Base-by-base conservation (phyloP, 1,284 basidiomycete species). In the Rhodotorula mucilaginosa region DNA sequence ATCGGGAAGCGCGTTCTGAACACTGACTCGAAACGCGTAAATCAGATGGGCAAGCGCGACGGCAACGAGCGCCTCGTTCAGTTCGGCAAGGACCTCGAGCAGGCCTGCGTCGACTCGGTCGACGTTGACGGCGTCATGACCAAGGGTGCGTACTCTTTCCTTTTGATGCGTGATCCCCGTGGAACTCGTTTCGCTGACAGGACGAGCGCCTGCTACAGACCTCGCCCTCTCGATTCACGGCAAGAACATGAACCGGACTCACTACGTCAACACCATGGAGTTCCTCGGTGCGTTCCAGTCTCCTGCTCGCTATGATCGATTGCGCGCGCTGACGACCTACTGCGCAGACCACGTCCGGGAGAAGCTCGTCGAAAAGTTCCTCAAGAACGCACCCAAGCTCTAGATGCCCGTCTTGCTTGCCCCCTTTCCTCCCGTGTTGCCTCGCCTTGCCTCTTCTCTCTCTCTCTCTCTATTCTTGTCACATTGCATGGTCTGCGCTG, bases 171-270 rank as follows among this genome's bases (percentile, higher is more conserved):
- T 3, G 2, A 23, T 52, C 51, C 34, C 6, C 6, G 51, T 12
- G 58, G 13, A 18, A 21, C 3, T 18, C 39, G 26, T 58, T 3
- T 21, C n/a, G n/a, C 16, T 5, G 6, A 13, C 29, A 15, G 5
- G 15, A 13, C 5, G 12, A 15, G n/a, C 46, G 5, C n/a, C n/a
- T 26, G 4, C 29, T 10, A 10, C 61, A 63, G 62, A 99, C 84
- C 84, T 99, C 62, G 96, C 96, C 34, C 85, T 98, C 48, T 90
- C 93, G 19, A 97, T 98, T 80, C 90, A 98, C 80, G 96, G 96
- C n/a, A 49, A 61, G 57, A 77, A 69, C 58, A 90, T 95, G 90
- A 88, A 88, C 84, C 86, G 93, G 77, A 91, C 93, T 78, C 90
- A 97, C 34, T 64, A 93, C 91, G 94, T 95, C 52, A 84, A 92